phyloP scores from a whole-genome alignment of 75 land plant genomes.

The Chamaecyparis obtusa region DNA sequence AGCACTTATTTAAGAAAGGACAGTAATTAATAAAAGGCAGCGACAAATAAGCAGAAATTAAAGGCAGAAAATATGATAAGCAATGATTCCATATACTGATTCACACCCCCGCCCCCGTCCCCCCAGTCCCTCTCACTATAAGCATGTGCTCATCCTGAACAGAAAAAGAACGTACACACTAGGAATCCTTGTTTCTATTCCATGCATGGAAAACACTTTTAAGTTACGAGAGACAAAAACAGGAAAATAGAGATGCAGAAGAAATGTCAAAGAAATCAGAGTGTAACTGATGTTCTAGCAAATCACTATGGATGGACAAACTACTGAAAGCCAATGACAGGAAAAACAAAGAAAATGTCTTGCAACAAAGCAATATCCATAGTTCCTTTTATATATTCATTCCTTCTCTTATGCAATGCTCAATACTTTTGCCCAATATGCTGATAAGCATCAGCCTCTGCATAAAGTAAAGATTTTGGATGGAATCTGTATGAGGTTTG shows the following conservation, averaged over 20 bases:
- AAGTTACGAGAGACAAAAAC: neutral
- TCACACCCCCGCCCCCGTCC: no score
- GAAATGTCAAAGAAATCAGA: neutral
- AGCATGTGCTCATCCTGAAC: neutral
- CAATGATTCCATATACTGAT: no score
- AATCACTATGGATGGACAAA: neutral
- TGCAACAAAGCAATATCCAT: neutral
- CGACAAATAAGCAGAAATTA: no score
- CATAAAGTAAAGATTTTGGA: neutral
- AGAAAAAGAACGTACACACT: neutral
- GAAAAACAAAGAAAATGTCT: neutral
- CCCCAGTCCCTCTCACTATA: no score
- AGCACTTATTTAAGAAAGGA: no score
- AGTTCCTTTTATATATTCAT: neutral
- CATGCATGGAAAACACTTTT: neutral
- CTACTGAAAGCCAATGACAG: neutral
- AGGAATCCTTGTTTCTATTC: neutral
- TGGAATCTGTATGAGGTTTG: neutral
- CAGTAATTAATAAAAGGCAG: no score
- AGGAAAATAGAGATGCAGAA: neutral
- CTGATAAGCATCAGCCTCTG: neutral
- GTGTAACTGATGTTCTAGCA: neutral
- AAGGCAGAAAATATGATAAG: no score
- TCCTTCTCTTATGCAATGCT: neutral
- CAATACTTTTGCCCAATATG: neutral